These are phyloP conservation scores for Pestalotiopsis sp. DNA, from an alignment of 2,329 filamentous ascomycete genomes.

Conservation along the genomic window DNA sequence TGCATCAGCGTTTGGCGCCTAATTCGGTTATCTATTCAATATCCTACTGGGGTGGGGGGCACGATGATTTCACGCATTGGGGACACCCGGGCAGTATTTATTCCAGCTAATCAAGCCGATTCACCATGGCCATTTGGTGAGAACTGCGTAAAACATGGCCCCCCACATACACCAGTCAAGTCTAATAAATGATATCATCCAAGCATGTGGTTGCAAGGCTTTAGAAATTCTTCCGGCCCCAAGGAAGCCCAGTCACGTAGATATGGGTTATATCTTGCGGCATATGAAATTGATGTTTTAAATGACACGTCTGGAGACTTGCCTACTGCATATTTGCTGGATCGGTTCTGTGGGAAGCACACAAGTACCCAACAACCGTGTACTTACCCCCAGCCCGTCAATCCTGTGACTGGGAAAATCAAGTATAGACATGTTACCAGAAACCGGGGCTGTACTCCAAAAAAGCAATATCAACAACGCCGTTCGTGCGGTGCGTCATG, in stretches of 20 bases:
- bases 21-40: neutral
- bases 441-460: neutral
- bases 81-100: neutral
- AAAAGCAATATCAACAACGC: neutral
- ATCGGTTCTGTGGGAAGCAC: no score
- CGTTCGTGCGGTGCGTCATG: neutral
- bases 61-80: neutral
- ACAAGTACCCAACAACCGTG: neutral
- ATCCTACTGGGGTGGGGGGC: neutral
- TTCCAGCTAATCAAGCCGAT: neutral
- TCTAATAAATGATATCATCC: no score
- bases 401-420: neutral
- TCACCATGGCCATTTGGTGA: no score
- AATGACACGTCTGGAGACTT: neutral
- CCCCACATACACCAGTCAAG: no score
- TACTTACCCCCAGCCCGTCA: neutral
- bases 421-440: neutral
- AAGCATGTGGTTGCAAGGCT: no score
- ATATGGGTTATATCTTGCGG: neutral
- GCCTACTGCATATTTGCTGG: no score
- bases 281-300: neutral
- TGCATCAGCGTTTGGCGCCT: conserved; percentile 30
- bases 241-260: no score
- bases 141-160: no score
- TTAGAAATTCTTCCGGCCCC: no score